phyloP scores from a whole-genome alignment of 2,329 filamentous ascomycete species.

The Curvularia spicifera region DNA sequence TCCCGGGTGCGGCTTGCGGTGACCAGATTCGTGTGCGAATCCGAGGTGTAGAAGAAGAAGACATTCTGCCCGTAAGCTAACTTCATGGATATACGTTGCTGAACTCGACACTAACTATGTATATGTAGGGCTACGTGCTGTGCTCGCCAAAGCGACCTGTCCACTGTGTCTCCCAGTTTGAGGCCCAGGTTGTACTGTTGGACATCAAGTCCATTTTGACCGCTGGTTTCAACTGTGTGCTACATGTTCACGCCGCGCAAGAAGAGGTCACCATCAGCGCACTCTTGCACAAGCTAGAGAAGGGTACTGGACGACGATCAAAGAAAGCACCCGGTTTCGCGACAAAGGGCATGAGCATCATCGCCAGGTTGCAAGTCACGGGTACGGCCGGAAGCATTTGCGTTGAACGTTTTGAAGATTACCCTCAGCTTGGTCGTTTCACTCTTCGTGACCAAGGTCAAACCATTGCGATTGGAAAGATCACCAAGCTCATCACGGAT shows the following conservation, averaged over 20 bases:
- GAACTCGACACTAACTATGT: background rate
- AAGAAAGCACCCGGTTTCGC: conserved; percentile 93
- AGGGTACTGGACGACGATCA: conserved; percentile 90
- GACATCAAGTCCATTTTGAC: conserved; percentile 94
- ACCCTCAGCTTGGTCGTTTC: conserved; percentile 68
- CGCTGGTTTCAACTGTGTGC: conserved; percentile 95
- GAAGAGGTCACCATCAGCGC: conserved; percentile 94
- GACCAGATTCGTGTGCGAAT: conserved; percentile 93
- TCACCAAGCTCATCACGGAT: conserved; percentile 78
- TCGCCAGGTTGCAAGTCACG: conserved; percentile 86
- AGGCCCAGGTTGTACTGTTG: conserved; percentile 94
- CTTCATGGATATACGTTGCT: background rate
- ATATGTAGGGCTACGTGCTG: conserved; percentile 73
- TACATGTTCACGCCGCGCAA: conserved; percentile 96
- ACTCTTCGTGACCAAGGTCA: conserved; percentile 71
- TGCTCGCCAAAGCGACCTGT: conserved; percentile 94
- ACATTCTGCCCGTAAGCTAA: conserved; percentile 73
- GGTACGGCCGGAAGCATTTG: conserved; percentile 87
- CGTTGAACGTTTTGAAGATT: conserved; percentile 93
- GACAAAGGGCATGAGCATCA: conserved; percentile 81
- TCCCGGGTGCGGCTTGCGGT: conserved; percentile 80
- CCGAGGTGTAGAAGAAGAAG: conserved; percentile 95
- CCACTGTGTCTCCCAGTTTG: conserved; percentile 86
- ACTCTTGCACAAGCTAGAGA: conserved; percentile 92
- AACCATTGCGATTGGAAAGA: conserved; percentile 99